Percentiles rank a stretch among this genome's conserved stretches.
These are phyloP conservation scores for Suhomyces choctaworum DNA, from an alignment of 1,139 yeast genomes.

Conservation along the genomic window DNA sequence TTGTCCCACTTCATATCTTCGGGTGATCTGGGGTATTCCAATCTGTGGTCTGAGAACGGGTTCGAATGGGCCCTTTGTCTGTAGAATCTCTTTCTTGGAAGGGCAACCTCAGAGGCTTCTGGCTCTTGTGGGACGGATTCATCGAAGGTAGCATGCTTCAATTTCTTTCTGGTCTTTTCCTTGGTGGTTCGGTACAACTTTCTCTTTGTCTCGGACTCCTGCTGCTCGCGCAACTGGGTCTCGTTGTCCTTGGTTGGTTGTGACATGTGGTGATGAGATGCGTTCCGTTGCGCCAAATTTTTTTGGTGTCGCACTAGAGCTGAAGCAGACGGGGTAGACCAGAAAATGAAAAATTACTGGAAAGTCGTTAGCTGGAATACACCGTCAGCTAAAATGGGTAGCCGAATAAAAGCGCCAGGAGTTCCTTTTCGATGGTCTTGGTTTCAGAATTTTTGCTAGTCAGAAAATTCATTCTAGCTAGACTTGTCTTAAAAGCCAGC, in stretches of 20 bases:
- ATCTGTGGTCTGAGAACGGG: constrained; percentile 92
- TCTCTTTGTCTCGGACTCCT: constrained; percentile 40
- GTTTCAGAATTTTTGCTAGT: too few relatives aligned
- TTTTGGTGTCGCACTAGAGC: too few relatives aligned
- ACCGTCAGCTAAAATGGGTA: too few relatives aligned
- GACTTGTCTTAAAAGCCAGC: too few relatives aligned
- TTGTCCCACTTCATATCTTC: constrained; percentile 83
- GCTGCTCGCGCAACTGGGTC: constrained; percentile 28
- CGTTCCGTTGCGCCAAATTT: constrained; percentile 11
- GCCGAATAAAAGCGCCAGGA: too few relatives aligned
- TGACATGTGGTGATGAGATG: constrained; percentile 11
- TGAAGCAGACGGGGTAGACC: too few relatives aligned
- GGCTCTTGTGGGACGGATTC: constrained; percentile 15
- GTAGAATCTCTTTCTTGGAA: constrained; percentile 83
- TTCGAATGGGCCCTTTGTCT: constrained; percentile 98
- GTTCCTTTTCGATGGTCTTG: too few relatives aligned
- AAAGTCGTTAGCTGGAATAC: too few relatives aligned
- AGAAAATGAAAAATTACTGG: too few relatives aligned
- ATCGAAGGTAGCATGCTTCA: constrained; percentile 36
- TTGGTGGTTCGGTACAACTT: constrained; percentile 41
- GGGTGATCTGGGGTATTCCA: constrained; percentile 85
- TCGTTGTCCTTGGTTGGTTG: constrained; percentile 23
- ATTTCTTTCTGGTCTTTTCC: constrained; percentile 35
- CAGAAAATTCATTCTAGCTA: too few relatives aligned
- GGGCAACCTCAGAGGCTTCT: constrained; percentile 30